Percentiles rank a stretch among this genome's conserved stretches.
Evolutionary conservation across 768 basidiomycete genomes (phyloP).

Genomic region (Chalciporus piperatus): DNA sequence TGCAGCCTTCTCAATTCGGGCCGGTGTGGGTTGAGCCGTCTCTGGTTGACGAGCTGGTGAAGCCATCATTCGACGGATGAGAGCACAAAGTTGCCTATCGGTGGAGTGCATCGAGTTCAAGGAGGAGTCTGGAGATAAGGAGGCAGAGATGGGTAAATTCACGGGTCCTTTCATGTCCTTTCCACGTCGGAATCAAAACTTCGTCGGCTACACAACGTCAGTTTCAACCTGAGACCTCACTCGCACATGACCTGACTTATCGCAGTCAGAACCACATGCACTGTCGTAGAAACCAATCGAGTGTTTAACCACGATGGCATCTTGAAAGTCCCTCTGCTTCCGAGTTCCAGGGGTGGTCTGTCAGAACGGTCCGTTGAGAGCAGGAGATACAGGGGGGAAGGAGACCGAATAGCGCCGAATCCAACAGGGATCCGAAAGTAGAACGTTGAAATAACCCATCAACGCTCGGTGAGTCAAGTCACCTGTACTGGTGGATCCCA

Average conservation of each 20-base stretch:
- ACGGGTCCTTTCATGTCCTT: background rate
- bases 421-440: background rate
- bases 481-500: no score
- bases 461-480: background rate
- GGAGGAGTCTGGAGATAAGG: slow-evolving; percentile 1
- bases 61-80: slow-evolving; percentile 6
- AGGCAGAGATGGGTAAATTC: background rate
- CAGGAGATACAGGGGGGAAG: background rate
- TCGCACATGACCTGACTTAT: background rate
- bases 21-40: background rate
- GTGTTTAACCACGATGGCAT: no score
- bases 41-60: background rate
- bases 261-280: no score
- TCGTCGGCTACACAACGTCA: no score
- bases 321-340: no score
- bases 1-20: slow-evolving; percentile 1
- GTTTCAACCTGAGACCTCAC: no score
- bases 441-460: no score
- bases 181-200: background rate
- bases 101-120: slow-evolving; percentile 3
- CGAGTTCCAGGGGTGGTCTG: no score
- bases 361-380: no score
- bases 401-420: background rate
- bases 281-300: no score
- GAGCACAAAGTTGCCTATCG: slow-evolving; percentile 8